Evolutionary conservation across 2,329 filamentous ascomycete genomes (phyloP).

Genomic region (Dothistroma septosporum): DNA sequence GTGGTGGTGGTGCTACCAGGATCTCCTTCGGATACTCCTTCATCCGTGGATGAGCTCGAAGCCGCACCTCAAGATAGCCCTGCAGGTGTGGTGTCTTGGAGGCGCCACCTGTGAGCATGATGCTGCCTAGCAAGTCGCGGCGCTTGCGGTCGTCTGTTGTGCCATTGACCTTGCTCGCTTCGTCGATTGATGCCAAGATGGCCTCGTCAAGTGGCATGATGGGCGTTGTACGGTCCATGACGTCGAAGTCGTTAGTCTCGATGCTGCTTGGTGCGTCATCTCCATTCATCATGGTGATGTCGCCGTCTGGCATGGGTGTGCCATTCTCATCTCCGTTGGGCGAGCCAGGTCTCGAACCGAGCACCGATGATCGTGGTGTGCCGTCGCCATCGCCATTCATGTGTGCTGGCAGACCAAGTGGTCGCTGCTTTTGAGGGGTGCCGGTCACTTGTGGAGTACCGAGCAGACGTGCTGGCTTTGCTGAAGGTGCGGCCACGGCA

Average conservation of each 20-base stretch:
- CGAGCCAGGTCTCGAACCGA: slow-evolving; percentile 60
- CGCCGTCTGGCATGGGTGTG: slow-evolving; percentile 58
- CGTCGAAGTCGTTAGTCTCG: slow-evolving; percentile 50
- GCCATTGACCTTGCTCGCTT: slow-evolving; percentile 57
- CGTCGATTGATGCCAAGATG: slow-evolving; percentile 82
- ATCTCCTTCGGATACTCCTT: slow-evolving; percentile 63
- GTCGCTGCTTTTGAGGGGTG: slow-evolving; percentile 31
- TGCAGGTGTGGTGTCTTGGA: slow-evolving; percentile 77
- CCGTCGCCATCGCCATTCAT: slow-evolving; percentile 64
- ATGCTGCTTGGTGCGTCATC: slow-evolving; percentile 1
- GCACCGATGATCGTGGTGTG: slow-evolving; percentile 78
- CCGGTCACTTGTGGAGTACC: slow-evolving; percentile 24
- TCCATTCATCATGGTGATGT: slow-evolving; percentile 39
- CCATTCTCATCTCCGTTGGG: slow-evolving; percentile 73
- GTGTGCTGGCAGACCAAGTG: slow-evolving; percentile 64
- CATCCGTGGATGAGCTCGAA: slow-evolving; percentile 58
- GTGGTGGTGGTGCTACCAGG: slow-evolving; percentile 65
- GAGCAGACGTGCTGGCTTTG: slow-evolving; percentile 45
- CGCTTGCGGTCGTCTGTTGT: slow-evolving; percentile 83
- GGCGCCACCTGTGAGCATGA: slow-evolving; percentile 86
- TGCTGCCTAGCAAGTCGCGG: slow-evolving; percentile 80
- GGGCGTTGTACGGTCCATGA: slow-evolving; percentile 77
- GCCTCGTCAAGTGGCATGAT: slow-evolving; percentile 80
- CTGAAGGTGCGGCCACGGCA: slow-evolving; percentile 37
- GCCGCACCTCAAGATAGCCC: slow-evolving; percentile 74